Percentiles rank a stretch among this genome's conserved stretches.
phyloP scores from a whole-genome alignment of 2,329 filamentous ascomycete genomes.

The Aspergillus oerlinghausenensis region DNA sequence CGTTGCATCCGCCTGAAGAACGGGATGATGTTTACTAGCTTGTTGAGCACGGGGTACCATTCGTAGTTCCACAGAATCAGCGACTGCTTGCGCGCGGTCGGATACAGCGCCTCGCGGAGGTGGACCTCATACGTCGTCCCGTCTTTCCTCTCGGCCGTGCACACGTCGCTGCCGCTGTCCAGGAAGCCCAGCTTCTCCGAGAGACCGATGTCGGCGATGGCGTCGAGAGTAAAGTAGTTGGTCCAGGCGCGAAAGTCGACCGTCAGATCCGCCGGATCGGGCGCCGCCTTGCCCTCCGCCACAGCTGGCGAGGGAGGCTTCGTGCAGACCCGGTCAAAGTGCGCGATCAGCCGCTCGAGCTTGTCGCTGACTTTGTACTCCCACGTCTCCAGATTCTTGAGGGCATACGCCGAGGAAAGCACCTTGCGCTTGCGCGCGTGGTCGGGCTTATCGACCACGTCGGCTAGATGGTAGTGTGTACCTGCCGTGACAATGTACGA shows the following conservation, averaged over 20 bases:
- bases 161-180: conserved; percentile 45
- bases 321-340: conserved; percentile 42
- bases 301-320: conserved; percentile 22
- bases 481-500: conserved; percentile 46
- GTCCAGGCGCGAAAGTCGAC: conserved; percentile 50
- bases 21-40: conserved; percentile 46
- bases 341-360: conserved; percentile 40
- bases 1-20: conserved; percentile 36
- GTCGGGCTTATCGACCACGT: conserved; percentile 50
- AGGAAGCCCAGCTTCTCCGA: conserved; percentile 50
- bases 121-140: conserved; percentile 45
- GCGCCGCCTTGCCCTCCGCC: conserved; percentile 10
- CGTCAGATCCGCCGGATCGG: conserved; percentile 24
- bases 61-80: conserved; percentile 37
- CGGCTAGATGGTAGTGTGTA: conserved; percentile 49
- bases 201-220: conserved; percentile 54
- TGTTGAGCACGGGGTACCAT: conserved; percentile 48
- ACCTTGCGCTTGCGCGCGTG: conserved; percentile 51
- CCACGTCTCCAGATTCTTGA: conserved; percentile 53
- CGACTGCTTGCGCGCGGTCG: conserved; percentile 48
- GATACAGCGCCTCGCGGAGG: conserved; percentile 50
- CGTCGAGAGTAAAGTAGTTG: conserved; percentile 55
- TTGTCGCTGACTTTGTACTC: conserved; percentile 54
- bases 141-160: conserved; percentile 42
- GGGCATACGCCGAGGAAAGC: conserved; percentile 48